Conservation (phyloP, 2,329 filamentous ascomycete genomes). For the Botrytis hyacinthi region DNA sequence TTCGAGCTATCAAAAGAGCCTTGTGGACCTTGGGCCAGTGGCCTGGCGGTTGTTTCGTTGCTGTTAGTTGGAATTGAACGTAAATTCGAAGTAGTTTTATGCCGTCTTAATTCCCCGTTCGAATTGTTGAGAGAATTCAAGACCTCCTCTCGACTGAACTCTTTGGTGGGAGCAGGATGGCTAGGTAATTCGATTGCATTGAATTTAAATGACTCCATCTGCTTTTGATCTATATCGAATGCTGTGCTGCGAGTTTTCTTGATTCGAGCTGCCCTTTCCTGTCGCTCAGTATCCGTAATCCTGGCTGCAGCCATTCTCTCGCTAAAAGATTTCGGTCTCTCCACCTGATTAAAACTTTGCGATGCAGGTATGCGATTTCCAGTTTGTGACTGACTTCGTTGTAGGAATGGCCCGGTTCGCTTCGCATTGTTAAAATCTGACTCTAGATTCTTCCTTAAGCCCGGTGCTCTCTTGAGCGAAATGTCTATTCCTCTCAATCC, state of each 20-base stretch:
- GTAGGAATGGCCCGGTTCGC: constrained; percentile 45
- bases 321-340: constrained; percentile 66
- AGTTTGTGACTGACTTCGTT: constrained; percentile 42
- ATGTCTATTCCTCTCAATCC: constrained; percentile 77
- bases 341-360: constrained; percentile 29
- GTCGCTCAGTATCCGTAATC: constrained; percentile 50
- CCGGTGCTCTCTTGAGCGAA: constrained; percentile 73
- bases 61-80: constrained; percentile 28
- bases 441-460: constrained; percentile 42
- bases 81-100: constrained; percentile 39
- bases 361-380: constrained; percentile 27
- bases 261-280: constrained; percentile 53
- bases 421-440: constrained; percentile 35
- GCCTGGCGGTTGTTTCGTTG: constrained; percentile 26
- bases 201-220: constrained; percentile 59
- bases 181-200: constrained; percentile 56
- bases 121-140: constrained; percentile 38
- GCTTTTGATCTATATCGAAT: constrained; percentile 55
- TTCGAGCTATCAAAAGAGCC: constrained; percentile 20
- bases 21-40: constrained; percentile 26
- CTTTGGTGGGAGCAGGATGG: constrained; percentile 47
- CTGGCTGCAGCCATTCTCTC: constrained; percentile 77
- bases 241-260: constrained; percentile 53
- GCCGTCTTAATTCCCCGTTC: constrained; percentile 43
- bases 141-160: constrained; percentile 65